Conservation (phyloP, 1,284 basidiomycete species). For the Malassezia japonica region DNA sequence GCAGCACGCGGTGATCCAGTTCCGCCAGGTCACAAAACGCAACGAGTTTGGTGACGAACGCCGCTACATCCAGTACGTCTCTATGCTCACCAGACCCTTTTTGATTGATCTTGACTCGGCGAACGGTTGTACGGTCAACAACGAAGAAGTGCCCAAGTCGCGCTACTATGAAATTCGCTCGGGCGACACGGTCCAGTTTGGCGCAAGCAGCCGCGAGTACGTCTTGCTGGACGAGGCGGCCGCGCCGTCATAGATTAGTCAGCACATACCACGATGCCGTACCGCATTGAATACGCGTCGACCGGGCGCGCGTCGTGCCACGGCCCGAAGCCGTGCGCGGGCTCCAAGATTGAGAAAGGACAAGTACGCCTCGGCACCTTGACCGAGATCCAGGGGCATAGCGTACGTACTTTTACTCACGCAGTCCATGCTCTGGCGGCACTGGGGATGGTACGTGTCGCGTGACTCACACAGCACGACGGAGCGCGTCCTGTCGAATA, state of each 20-base stretch:
- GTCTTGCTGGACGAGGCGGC: conserved; percentile 35
- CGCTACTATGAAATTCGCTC: conserved; percentile 81
- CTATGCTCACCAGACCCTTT: conserved; percentile 21
- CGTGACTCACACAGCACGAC: conserved; percentile 11
- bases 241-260: conserved; percentile 10
- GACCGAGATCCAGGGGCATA: conserved; percentile 62
- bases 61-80: conserved; percentile 31
- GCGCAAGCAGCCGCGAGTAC: conserved; percentile 38
- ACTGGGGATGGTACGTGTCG: conserved; percentile 61
- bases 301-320: conserved; percentile 65
- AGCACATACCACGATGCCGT: conserved; percentile 23
- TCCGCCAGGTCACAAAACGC: conserved; percentile 71
- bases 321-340: conserved; percentile 79
- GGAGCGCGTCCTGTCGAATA: conserved; percentile 6
- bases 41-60: conserved; percentile 78
- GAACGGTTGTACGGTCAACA: conserved; percentile 87
- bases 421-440: conserved; percentile 60
- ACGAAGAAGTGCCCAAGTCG: conserved; percentile 68
- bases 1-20: conserved; percentile 94
- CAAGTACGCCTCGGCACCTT: conserved; percentile 64
- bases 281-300: conserved; percentile 36
- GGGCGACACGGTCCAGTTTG: conserved; percentile 55
- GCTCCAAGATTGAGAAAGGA: conserved; percentile 65
- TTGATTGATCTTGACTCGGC: conserved; percentile 95
- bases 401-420: neutral